phyloP scores from a whole-genome alignment of 441 rosid species.

The Pelargonium cotyledonis region DNA sequence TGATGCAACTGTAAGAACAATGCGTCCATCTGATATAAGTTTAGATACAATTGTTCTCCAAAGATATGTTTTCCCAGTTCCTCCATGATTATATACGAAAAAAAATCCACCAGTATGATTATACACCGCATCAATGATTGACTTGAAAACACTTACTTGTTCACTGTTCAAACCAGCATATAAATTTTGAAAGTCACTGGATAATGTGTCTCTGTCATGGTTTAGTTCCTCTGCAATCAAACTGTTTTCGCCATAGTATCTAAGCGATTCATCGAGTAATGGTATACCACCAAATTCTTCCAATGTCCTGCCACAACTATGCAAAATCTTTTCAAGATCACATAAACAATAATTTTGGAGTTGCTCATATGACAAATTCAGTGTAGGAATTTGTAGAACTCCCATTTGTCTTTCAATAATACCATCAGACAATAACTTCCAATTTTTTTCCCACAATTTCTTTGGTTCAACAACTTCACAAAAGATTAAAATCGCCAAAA shows the following conservation, averaged over 20 bases:
- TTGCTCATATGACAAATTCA: neutral
- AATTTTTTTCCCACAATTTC: neutral
- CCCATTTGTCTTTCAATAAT: neutral
- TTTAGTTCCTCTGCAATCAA: neutral
- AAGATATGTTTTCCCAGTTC: neutral
- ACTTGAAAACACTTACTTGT: neutral
- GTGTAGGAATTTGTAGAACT: neutral
- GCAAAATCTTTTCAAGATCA: neutral
- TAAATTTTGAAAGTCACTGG: neutral
- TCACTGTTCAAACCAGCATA: neutral
- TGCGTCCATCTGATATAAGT: neutral
- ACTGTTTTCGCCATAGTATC: neutral
- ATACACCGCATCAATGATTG: neutral
- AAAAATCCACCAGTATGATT: neutral
- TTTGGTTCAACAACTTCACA: neutral
- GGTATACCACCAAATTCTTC: neutral
- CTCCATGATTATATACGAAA: slow-evolving; percentile 5
- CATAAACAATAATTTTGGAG: neutral
- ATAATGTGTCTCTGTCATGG: neutral
- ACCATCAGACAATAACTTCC: neutral
- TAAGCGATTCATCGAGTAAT: neutral
- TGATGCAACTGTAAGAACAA: slow-evolving; percentile 3
- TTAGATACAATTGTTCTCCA: neutral
- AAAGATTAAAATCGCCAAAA: neutral
- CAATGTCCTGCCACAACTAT: neutral